phyloP scores from a whole-genome alignment of 768 basidiomycete species.

The Pulveroboletus ravenelii region DNA sequence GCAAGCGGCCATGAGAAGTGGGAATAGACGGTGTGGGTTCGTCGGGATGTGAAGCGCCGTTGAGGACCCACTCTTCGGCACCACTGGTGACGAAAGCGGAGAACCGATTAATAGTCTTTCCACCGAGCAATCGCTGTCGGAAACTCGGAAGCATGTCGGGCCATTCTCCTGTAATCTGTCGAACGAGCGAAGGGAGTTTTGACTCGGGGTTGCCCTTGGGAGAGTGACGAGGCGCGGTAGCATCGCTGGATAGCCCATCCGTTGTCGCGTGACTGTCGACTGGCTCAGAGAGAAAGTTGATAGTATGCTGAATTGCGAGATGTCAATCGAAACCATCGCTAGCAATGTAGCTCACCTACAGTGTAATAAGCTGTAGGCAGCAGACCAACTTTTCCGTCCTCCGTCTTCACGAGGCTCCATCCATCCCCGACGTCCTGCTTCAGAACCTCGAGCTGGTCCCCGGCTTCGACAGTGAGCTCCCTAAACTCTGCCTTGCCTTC shows the following conservation, averaged over 20 bases:
- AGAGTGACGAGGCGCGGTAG: slow-evolving; percentile 48
- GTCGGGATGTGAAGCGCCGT: slow-evolving; percentile 42
- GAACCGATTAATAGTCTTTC: slow-evolving; percentile 79
- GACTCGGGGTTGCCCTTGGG: slow-evolving; percentile 21
- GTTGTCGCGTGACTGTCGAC: slow-evolving; percentile 21
- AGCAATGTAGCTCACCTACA: slow-evolving; percentile 35
- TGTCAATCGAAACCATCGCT: not conserved
- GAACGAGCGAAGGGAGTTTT: slow-evolving; percentile 42
- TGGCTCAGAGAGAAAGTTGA: slow-evolving; percentile 54
- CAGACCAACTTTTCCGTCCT: slow-evolving; percentile 58
- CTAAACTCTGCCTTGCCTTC: slow-evolving; percentile 72
- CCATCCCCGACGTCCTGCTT: slow-evolving; percentile 72
- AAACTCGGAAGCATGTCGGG: slow-evolving; percentile 57
- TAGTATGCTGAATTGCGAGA: slow-evolving; percentile 49
- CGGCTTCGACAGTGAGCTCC: slow-evolving; percentile 64
- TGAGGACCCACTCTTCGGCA: slow-evolving; percentile 78
- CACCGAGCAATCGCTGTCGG: slow-evolving; percentile 65
- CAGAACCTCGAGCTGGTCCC: slow-evolving; percentile 66
- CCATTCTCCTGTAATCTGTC: slow-evolving; percentile 72
- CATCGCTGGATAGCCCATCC: slow-evolving; percentile 38
- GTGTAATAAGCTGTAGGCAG: slow-evolving; percentile 71
- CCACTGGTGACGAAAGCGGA: slow-evolving; percentile 83
- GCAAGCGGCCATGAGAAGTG: slow-evolving; percentile 26
- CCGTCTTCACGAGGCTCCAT: slow-evolving; percentile 69
- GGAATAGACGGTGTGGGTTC: slow-evolving; percentile 16